phyloP scores from a whole-genome alignment of 305 asterid genomes.

The Salvia sclarea region DNA sequence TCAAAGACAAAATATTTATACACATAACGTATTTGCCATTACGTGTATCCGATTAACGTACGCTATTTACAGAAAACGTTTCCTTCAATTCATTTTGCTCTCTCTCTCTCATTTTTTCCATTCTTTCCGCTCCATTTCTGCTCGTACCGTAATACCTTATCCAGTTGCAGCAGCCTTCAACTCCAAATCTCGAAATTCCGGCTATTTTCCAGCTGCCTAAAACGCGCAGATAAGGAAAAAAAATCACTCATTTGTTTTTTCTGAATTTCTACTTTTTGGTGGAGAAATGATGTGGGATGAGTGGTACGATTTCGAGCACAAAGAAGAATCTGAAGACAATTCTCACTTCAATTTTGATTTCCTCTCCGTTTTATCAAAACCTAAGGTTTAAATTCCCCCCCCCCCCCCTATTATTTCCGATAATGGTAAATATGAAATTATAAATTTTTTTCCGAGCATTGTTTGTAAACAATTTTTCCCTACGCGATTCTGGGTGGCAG shows the following conservation, averaged over 20 bases:
- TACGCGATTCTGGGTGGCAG: slow-evolving; percentile 38
- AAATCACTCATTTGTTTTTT: not conserved
- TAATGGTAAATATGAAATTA: not conserved
- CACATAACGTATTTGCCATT: not conserved
- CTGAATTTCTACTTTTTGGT: not conserved
- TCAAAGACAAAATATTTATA: no score
- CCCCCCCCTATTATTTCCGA: not conserved
- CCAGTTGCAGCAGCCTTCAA: slow-evolving; percentile 1
- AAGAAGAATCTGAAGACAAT: slow-evolving; percentile 44
- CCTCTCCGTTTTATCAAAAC: slow-evolving; percentile 60
- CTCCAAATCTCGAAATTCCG: not conserved
- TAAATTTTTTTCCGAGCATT: not conserved
- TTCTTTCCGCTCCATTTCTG: not conserved
- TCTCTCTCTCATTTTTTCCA: not conserved
- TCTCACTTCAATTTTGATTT: slow-evolving; percentile 64
- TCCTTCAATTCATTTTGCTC: not conserved
- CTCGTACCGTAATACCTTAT: slow-evolving; percentile 28
- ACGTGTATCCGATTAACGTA: slow-evolving; percentile 5
- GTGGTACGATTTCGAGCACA: slow-evolving; percentile 45
- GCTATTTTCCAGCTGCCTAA: not conserved
- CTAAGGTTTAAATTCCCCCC: slow-evolving; percentile 46
- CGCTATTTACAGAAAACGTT: not conserved
- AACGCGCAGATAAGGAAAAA: not conserved
- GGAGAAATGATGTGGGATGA: slow-evolving; percentile 73
- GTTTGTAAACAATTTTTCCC: not conserved